A percentile compares a stretch with the other conserved stretches of the same genome.
Evolutionary conservation across 2,329 filamentous ascomycete species (phyloP).

Genomic region (Neopestalotiopsis clavispora): DNA sequence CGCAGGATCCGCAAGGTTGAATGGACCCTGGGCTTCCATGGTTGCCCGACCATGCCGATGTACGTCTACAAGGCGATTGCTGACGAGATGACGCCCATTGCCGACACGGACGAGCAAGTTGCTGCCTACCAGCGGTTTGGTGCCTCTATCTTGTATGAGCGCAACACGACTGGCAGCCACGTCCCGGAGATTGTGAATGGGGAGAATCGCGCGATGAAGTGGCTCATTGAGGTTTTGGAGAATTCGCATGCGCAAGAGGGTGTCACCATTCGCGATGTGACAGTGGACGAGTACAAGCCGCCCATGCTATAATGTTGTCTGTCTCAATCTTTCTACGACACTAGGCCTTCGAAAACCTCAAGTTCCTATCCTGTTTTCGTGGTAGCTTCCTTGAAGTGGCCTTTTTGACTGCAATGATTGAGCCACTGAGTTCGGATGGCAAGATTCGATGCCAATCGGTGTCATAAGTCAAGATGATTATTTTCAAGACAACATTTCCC

Average conservation of each 20-base stretch:
- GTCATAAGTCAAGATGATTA: not conserved
- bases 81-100: constrained; percentile 2
- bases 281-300: not conserved
- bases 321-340: not conserved
- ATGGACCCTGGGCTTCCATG: constrained; percentile 37
- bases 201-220: not conserved
- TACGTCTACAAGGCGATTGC: constrained; percentile 54
- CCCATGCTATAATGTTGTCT: not conserved
- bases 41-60: constrained; percentile 50
- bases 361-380: not conserved
- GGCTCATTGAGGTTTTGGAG: constrained; percentile 3
- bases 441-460: not conserved
- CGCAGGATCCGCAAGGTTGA: constrained; percentile 34
- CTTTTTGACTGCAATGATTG: not conserved
- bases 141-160: not conserved
- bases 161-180: constrained; percentile 5
- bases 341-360: too few species aligned
- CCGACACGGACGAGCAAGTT: not conserved
- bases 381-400: not conserved
- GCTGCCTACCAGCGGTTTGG: not conserved
- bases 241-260: not conserved
- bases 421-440: not conserved
- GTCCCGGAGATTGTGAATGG: constrained; percentile 18
- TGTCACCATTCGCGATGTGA: constrained; percentile 4
- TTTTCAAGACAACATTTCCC: not conserved